Base-by-base conservation (phyloP, 2,329 filamentous ascomycete species). In the Colletotrichum lupini region DNA sequence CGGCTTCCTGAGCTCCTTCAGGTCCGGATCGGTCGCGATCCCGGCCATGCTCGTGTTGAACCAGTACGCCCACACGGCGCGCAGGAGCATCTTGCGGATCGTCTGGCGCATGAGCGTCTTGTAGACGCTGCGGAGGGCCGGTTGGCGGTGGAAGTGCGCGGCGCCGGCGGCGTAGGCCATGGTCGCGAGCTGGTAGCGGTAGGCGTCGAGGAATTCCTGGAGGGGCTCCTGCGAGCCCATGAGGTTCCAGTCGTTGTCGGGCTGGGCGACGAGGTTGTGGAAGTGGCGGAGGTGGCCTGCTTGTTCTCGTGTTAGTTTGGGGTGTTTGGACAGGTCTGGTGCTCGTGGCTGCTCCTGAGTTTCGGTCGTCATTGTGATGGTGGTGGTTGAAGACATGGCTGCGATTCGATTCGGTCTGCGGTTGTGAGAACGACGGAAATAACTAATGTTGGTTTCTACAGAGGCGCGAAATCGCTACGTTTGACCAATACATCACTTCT, bases 61-160 rank as follows among this genome's bases (percentile, higher is more conserved):
- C 84, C 83, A 85, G 72, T 85, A 85, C 1, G 79, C 79, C 83
- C 83, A 86, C 2, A 85, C 83, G 16, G 83, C 81, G 6, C 79
- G 76, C 11, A 77, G 77, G n/a, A 85, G 75, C 83, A 85, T 85
- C 75, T 84, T 85, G 28, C 79, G 76, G 59, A 85, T 85, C 5
- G 83, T 70, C 22, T 77, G 76, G 3, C 78, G 76, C 19, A 84
- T 71, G 0, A 85, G 76, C 1, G 73, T 69, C 69, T 83, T 82
- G 77, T 82, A 83, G 1, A 80, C 74, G 8, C 76, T 76, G 5
- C 82, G 77, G 35, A 84, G 63, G 19, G 79, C 79, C 0, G 83
- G 82, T 14, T 82, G 74, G 5, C 79, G 82, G 70, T 85, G 81
- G 65, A 82, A 85, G 74, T 85, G 84, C 1, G 83, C 78, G 1